Conservation (phyloP, 139 green algal genomes). For the Closterium sp. region DNA sequence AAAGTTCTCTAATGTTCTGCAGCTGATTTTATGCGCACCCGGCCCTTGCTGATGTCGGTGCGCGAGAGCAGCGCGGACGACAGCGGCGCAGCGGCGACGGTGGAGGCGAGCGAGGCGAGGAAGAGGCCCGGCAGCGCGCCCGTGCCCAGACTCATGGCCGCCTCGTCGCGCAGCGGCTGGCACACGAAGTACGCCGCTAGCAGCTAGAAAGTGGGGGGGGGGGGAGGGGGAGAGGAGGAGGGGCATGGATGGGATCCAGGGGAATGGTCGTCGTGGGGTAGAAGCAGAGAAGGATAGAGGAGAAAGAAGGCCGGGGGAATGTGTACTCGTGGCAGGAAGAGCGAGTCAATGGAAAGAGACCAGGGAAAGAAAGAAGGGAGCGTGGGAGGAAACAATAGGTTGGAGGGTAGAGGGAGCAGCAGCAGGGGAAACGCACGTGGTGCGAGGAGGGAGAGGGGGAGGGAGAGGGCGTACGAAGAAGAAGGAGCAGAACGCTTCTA, state of each 20-base stretch:
- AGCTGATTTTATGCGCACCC: background rate
- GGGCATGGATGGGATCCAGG: background rate
- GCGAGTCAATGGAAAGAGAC: too few relatives aligned
- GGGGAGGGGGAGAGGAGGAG: background rate
- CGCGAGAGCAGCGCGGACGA: constrained; percentile 21
- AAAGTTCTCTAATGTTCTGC: background rate
- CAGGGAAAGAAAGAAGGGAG: background rate
- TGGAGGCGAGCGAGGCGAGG: constrained; percentile 49
- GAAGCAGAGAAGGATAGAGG: background rate
- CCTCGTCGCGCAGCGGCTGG: constrained; percentile 71
- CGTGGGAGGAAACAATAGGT: too few relatives aligned
- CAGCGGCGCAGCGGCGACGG: constrained; percentile 52
- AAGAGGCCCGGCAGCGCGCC: constrained; percentile 49
- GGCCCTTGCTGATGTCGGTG: constrained; percentile 20
- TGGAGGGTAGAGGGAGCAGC: too few relatives aligned
- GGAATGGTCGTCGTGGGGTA: background rate
- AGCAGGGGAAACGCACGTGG: background rate
- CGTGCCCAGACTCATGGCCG: constrained; percentile 63
- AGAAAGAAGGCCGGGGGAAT: too few relatives aligned
- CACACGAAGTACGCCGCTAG: constrained; percentile 72
- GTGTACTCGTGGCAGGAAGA: too few relatives aligned
- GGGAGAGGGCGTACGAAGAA: constrained; percentile 18
- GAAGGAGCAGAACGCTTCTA: constrained; percentile 26
- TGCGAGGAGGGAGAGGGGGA: background rate
- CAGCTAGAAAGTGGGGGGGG: constrained; percentile 13